phyloP scores from a whole-genome alignment of 2,329 filamentous ascomycete genomes.

The Didymella glomerata region DNA sequence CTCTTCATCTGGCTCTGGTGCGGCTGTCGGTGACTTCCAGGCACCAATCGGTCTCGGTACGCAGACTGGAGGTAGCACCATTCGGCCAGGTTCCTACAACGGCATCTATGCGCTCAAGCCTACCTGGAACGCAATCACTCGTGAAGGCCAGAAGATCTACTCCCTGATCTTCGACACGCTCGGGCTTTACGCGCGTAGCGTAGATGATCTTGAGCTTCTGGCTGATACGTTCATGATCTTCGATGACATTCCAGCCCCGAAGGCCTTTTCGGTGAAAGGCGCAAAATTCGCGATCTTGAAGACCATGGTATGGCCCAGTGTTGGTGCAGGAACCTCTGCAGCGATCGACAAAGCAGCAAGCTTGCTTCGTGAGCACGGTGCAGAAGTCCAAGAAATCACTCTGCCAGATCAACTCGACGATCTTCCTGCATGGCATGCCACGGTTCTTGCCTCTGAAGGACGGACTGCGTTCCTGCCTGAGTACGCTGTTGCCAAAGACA shows the following conservation, averaged over 20 bases:
- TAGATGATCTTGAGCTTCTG: conserved; percentile 67
- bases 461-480: conserved; percentile 63
- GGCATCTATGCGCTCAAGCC: conserved; percentile 72
- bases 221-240: conserved; percentile 62
- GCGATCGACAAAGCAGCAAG: conserved; percentile 49
- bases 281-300: conserved; percentile 62
- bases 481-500: conserved; percentile 58
- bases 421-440: conserved; percentile 62
- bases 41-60: conserved; percentile 68
- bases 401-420: conserved; percentile 61
- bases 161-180: conserved; percentile 69
- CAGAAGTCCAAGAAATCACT: conserved; percentile 64
- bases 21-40: conserved; percentile 72
- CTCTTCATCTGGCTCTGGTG: conserved; percentile 72
- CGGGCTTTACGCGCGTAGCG: conserved; percentile 66
- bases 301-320: conserved; percentile 61
- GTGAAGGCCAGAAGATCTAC: conserved; percentile 69
- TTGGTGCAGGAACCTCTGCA: conserved; percentile 47
- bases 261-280: conserved; percentile 53
- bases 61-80: conserved; percentile 71
- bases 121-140: conserved; percentile 69
- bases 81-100: conserved; percentile 71
- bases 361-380: conserved; percentile 57
- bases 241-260: conserved; percentile 56
- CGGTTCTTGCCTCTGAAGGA: conserved; percentile 63